Base-by-base conservation (phyloP, 306 rosid species). In the Ormosia emarginata region DNA sequence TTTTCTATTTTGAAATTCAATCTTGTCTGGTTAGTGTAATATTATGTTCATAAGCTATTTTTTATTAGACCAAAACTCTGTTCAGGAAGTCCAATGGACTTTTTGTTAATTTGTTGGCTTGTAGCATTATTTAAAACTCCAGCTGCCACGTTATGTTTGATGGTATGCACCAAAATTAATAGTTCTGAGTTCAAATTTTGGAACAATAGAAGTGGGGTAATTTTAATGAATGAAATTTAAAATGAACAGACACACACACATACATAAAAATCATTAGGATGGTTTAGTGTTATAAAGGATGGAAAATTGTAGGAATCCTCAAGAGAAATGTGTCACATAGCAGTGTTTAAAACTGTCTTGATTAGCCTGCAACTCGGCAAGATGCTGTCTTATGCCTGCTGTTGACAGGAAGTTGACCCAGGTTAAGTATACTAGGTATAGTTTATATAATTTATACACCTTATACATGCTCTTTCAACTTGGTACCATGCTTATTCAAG, bases 271-370 rank as follows among this genome's bases (percentile, higher is more conserved):
- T 39, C 47, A 37, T 61, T 58, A 52, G 39, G 46, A 33, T 79
- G 76, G 4, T 34, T 57, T 61, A 47, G 34, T 67, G 34, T 71
- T 77, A 79, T 62, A 69, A 15, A 41, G n/a, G 81, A 41, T 56
- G 67, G 75, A 37, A 12, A 57, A 72, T 59, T 5, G 6, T 67
- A 41, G 55, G 17, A 83, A 14, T 77, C 37, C 17, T 40, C 46
- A 5, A 17, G 50, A 12, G 33, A 50, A 78, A 39, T 46, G 36
- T 79, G 49, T 68, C 49, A 39, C 18, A 17, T 44, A n/a, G 55
- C 32, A 13, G 41, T 70, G 61, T 70, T 41, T 29, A 15, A 52
- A 50, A 58, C 46, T 55, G 18, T 65, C 24, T 37, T 53, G 69
- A 77, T 65, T 79, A n/a, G 9, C 53, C 69, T 73, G 73, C 71